Evolutionary conservation across 805 yeast species (phyloP), one percentile per base, ranked within the genome.

Genomic region (Wickerhamiella galacta): DNA sequence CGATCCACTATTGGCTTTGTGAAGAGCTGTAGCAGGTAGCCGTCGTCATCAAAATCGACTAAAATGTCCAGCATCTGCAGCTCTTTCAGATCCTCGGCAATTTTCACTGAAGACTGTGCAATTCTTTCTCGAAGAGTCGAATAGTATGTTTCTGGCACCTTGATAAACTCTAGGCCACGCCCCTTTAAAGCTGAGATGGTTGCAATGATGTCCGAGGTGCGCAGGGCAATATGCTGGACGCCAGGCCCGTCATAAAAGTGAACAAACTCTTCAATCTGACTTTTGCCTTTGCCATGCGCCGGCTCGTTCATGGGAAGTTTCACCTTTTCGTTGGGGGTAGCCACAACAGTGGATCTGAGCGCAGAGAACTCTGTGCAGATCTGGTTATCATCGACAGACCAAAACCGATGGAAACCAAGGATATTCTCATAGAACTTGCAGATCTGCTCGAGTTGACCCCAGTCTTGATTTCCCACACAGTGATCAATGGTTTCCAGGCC

Each of bases 271-370:
- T 80, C 92, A 38, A 81, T 75, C 48, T 81, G 93, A 3, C 85
- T 72, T 47, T 62, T 69, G 48, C 66, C 65, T 26, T 58, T 50
- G 1, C 85, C 81, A 31, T 58, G 50, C 0, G 82, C 87, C 0
- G 94, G 93, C 52, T 81, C 92, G 52, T 80, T 81, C 31, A 81
- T 67, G 11, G 93, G 93, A 71, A 81, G 72, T 51, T 78, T 77
- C 41, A 79, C 66, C 25, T 46, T 52, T 11, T 75, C 79, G 42
- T 72, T 68, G 10, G 62, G 56, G 6, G 78, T 70, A 0, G 85
- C 69, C 83, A 81, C 75, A 10, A 81, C 93, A 16, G 72, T 67
- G 9, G 92, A 75, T 34, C 68, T 62, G 35, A 80, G 63, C 0
- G 90, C 78, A 2, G 83, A 68, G 42, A 58, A 70, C 33, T 68